Conservation (phyloP, 352 stramenopile species). For the Phytophthora pluvialis region DNA sequence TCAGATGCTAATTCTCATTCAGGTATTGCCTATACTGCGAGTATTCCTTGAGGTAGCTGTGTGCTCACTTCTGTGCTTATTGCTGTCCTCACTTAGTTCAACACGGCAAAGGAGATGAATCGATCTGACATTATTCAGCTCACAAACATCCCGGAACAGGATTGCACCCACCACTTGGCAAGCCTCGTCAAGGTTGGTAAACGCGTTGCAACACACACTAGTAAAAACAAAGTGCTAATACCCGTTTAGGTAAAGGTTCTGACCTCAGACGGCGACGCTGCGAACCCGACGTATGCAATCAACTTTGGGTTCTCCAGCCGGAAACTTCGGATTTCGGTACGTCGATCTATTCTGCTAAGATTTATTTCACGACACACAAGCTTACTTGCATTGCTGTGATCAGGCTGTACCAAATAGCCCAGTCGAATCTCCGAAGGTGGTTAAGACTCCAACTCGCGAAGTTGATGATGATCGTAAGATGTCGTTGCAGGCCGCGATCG, state of each 20-base stretch:
- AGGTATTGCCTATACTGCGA: slow-evolving; percentile 38
- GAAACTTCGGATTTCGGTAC: slow-evolving; percentile 60
- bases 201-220: not conserved
- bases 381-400: slow-evolving; percentile 9
- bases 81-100: slow-evolving; percentile 56
- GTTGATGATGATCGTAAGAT: slow-evolving; percentile 91
- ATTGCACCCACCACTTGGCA: slow-evolving; percentile 68
- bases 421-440: slow-evolving; percentile 70
- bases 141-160: slow-evolving; percentile 67
- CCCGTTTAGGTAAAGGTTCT: slow-evolving; percentile 51
- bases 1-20: slow-evolving; percentile 81
- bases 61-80: not conserved
- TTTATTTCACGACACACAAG: not conserved
- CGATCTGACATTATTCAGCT: slow-evolving; percentile 45
- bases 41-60: not conserved
- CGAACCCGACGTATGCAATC: slow-evolving; percentile 42
- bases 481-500: slow-evolving; percentile 83
- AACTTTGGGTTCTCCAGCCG: slow-evolving; percentile 58
- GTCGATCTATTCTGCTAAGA: slow-evolving; percentile 3
- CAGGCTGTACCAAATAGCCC: slow-evolving; percentile 64
- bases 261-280: slow-evolving; percentile 27
- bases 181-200: slow-evolving; percentile 77
- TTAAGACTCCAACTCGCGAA: slow-evolving; percentile 61
- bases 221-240: not conserved
- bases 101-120: slow-evolving; percentile 49